A percentile compares a stretch with the other conserved stretches of the same genome.
phyloP scores from a whole-genome alignment of 2,329 filamentous ascomycete species.

The Alternaria brassicicola region DNA sequence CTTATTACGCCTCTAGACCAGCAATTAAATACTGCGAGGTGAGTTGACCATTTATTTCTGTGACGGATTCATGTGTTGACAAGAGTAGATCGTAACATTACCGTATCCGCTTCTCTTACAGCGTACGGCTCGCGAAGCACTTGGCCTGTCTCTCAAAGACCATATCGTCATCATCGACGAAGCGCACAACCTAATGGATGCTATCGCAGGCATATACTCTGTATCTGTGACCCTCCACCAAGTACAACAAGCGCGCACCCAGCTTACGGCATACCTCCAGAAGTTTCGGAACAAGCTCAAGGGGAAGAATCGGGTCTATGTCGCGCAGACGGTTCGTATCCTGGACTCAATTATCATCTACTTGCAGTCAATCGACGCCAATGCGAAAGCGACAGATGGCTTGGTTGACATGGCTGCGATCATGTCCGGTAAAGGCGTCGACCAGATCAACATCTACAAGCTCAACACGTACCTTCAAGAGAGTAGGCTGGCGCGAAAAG shows the following conservation, averaged over 20 bases:
- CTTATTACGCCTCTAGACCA: slow-evolving; percentile 92
- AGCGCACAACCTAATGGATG: slow-evolving; percentile 97
- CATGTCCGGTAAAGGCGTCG: slow-evolving; percentile 82
- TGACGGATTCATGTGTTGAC: slow-evolving; percentile 13
- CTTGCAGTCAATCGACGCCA: slow-evolving; percentile 60
- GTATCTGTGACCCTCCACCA: slow-evolving; percentile 76
- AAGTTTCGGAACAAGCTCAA: slow-evolving; percentile 88
- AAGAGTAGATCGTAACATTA: slow-evolving; percentile 74
- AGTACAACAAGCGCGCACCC: slow-evolving; percentile 72
- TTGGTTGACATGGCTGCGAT: slow-evolving; percentile 73
- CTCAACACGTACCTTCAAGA: slow-evolving; percentile 86
- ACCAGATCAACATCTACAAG: slow-evolving; percentile 94
- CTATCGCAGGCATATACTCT: slow-evolving; percentile 85
- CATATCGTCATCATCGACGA: slow-evolving; percentile 97
- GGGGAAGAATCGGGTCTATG: slow-evolving; percentile 87
- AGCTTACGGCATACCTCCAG: slow-evolving; percentile 81
- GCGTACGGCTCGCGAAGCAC: slow-evolving; percentile 81
- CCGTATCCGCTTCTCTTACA: slow-evolving; percentile 92
- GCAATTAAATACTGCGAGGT: slow-evolving; percentile 81
- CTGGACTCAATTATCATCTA: slow-evolving; percentile 78
- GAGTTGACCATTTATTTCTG: slow-evolving; percentile 10
- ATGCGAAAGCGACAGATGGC: slow-evolving; percentile 61
- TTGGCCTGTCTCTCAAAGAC: slow-evolving; percentile 82
- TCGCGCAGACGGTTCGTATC: slow-evolving; percentile 84
- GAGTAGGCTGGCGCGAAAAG: slow-evolving; percentile 91